A percentile compares a stretch with the other conserved stretches of the same genome.
Evolutionary conservation across 176 grass and related monocot genomes (phyloP).

Genomic region (Puccinellia tenuiflora): DNA sequence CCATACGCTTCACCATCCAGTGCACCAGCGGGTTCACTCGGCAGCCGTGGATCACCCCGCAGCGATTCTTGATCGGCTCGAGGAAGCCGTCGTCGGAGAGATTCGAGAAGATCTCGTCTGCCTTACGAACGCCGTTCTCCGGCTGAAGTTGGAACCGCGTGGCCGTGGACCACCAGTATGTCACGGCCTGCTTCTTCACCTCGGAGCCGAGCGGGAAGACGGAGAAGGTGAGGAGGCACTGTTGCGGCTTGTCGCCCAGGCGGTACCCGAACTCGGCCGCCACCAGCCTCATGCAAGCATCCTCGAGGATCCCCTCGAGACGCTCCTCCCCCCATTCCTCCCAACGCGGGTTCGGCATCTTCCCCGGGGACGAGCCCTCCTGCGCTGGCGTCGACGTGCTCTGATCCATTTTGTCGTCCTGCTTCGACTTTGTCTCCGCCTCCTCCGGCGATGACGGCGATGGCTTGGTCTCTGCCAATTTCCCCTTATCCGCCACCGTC

Average conservation of each 20-base stretch:
- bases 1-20: constrained; percentile 42
- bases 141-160: not conserved
- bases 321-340: not conserved
- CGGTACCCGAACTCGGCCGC: not conserved
- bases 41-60: constrained; percentile 40
- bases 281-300: constrained; percentile 5
- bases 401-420: not conserved
- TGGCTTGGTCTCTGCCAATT: not conserved
- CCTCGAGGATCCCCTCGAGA: constrained; percentile 31
- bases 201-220: constrained; percentile 23
- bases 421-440: not conserved
- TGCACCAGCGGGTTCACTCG: constrained; percentile 45
- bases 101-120: not conserved
- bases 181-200: constrained; percentile 42
- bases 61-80: constrained; percentile 25
- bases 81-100: constrained; percentile 27
- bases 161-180: constrained; percentile 38
- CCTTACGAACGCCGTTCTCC: not conserved
- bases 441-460: not conserved
- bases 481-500: not conserved
- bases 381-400: rapidly evolving
- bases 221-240: constrained; percentile 43
- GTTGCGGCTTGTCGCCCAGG: not conserved
- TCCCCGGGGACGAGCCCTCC: not conserved
- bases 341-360: not conserved